These are phyloP conservation scores for Chalara sp. DNA, from an alignment of 2,329 filamentous ascomycete species.

Conservation along the genomic window DNA sequence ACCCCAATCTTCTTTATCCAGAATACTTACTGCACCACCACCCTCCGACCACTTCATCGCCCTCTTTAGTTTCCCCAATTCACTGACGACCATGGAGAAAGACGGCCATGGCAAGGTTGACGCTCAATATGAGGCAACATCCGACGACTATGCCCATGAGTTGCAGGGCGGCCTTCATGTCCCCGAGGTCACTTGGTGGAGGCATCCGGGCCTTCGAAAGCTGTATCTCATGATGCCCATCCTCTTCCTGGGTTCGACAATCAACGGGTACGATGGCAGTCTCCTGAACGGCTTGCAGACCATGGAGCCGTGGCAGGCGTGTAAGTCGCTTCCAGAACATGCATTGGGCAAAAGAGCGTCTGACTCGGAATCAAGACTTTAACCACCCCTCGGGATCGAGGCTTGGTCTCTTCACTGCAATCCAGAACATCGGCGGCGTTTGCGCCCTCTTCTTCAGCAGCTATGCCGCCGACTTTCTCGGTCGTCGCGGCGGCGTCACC, in stretches of 20 bases:
- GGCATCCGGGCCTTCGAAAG: constrained; percentile 23
- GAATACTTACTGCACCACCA: no score
- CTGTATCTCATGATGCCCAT: constrained; percentile 27
- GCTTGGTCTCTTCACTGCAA: constrained; percentile 35
- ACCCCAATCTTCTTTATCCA: no score
- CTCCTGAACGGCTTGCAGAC: constrained; percentile 37
- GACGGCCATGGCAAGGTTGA: no score
- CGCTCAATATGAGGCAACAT: no score
- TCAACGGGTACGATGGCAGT: constrained; percentile 34
- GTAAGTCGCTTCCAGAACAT: constrained; percentile 13
- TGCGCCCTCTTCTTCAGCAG: constrained; percentile 37
- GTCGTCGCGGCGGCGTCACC: constrained; percentile 35
- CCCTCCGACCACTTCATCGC: no score
- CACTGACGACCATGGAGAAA: no score
- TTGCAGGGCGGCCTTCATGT: no score
- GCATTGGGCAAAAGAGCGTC: background rate
- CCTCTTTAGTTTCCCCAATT: no score
- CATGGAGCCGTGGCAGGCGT: constrained; percentile 34
- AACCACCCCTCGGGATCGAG: constrained; percentile 21
- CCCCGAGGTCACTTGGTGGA: constrained; percentile 20
- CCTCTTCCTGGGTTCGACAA: constrained; percentile 28
- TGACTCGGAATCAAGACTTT: constrained; percentile 11
- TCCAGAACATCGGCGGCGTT: constrained; percentile 37
- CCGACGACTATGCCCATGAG: no score
- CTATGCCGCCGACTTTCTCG: constrained; percentile 36